Base-by-base conservation (phyloP, 164 flowering plant genomes). In the Macadamia tetraphylla region DNA sequence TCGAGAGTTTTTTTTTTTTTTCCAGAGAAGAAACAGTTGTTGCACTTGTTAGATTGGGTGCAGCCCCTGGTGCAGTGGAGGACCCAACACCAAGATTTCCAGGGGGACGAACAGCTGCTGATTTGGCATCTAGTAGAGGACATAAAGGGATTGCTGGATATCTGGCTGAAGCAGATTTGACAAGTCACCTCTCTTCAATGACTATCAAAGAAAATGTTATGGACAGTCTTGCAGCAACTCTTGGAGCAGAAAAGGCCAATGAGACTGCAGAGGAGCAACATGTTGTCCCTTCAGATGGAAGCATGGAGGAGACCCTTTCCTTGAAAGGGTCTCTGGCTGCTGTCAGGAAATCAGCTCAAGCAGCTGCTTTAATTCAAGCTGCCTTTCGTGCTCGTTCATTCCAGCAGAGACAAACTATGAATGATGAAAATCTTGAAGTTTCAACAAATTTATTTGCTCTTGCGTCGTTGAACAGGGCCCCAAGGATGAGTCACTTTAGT, bases 141-240 rank as follows among this genome's bases (percentile, higher is more conserved):
- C 87, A 87, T 58, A 87, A 86, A 76, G 94, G 92, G 57, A 83
- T 91, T 77, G 89, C 94, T 68, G 94, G 86, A 53, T 91, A 81
- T 81, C 74, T 91, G 74, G 90, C 94, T 30, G 90, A 90, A 80
- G 80, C 84, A 29, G 81, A 78, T 72, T 74, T 88, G 60, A 75
- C 74, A 5, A 73, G 76, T 58, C 87, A 83, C 35, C 83, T 85
- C 15, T 75, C 81, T 32, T 68, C 77, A 2, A 56, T 85, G 74
- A 74, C 76, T 30, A 23, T 81, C 0, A 70, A 72, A 29, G 78
- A 78, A 58, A 53, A 35, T 65, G 70, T 63, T 9, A 64, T 58
- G 49, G 78, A 72, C 46, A 70, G 58, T 69, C 76, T 55, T 70
- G 70, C 80, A 31, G 79, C 73, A 30, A 76, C 69, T 30, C 57